phyloP scores from a whole-genome alignment of 306 rosid species.

The Oemleria cerasiformis region DNA sequence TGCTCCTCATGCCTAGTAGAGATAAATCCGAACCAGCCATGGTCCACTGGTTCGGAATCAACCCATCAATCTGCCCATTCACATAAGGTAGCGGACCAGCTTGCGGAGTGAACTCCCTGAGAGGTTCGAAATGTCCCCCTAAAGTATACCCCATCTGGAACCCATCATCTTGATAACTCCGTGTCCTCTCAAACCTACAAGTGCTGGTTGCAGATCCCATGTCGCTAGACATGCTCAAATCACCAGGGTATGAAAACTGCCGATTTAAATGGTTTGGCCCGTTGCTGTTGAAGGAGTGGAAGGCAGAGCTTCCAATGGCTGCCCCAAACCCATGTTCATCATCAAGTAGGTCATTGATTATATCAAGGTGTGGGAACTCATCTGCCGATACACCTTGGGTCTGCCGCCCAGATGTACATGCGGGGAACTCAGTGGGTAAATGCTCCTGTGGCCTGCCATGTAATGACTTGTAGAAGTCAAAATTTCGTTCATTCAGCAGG shows the following conservation, averaged over 20 bases:
- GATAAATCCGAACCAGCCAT: conserved; percentile 54
- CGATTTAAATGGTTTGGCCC: conserved; percentile 58
- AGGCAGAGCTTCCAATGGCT: conserved; percentile 35
- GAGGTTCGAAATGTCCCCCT: conserved; percentile 49
- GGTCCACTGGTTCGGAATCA: conserved; percentile 75
- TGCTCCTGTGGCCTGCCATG: conserved; percentile 51
- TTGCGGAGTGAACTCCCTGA: conserved; percentile 54
- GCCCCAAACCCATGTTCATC: conserved; percentile 63
- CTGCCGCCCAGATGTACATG: conserved; percentile 68
- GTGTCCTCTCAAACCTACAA: conserved; percentile 84
- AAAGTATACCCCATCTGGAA: conserved; percentile 54
- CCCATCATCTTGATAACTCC: conserved; percentile 68
- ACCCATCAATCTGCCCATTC: conserved; percentile 78
- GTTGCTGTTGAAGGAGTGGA: conserved; percentile 35
- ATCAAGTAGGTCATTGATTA: conserved; percentile 91
- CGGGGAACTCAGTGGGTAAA: conserved; percentile 42
- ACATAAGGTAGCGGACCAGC: conserved; percentile 41
- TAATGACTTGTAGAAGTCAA: conserved; percentile 49
- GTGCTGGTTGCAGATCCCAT: conserved; percentile 66
- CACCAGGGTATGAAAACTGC: conserved; percentile 77
- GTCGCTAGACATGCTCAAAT: conserved; percentile 47
- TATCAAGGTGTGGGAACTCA: conserved; percentile 96
- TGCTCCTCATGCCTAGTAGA: conserved; percentile 53
- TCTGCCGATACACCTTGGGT: conserved; percentile 65
- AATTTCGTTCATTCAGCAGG: conserved; percentile 49